Evolutionary conservation across 73 alveolate genomes (phyloP).

Genomic region (Durusdinium trenchii): DNA sequence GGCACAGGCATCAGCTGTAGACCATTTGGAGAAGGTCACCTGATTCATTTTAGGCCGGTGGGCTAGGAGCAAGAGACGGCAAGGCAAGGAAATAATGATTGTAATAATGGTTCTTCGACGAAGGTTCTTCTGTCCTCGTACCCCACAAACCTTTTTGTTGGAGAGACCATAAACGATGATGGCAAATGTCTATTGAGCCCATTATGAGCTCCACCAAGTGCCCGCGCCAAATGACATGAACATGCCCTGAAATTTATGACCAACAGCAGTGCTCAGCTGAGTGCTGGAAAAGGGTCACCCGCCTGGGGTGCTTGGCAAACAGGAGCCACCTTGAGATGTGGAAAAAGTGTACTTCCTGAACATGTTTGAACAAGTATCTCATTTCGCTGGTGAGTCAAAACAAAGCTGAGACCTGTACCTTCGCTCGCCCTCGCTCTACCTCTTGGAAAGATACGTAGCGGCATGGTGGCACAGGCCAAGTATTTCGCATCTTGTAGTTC

Average conservation of each 20-base stretch:
- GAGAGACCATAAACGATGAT: too few species aligned
- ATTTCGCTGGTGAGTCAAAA: neutral
- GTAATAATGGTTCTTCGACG: too few species aligned
- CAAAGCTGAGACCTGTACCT: neutral
- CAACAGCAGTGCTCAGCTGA: too few species aligned
- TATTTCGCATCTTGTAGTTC: conserved; percentile 88
- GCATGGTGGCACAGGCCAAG: conserved; percentile 50
- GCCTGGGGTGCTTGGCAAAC: conserved; percentile 64
- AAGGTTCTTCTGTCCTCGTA: too few species aligned
- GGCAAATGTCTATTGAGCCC: too few species aligned
- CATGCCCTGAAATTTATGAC: too few species aligned
- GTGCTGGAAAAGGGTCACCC: too few species aligned
- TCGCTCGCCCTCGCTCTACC: neutral
- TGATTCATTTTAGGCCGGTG: neutral
- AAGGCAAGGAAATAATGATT: too few species aligned
- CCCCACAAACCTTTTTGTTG: too few species aligned
- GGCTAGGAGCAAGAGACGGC: neutral
- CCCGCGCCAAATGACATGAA: too few species aligned
- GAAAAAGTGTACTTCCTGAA: neutral
- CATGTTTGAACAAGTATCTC: neutral
- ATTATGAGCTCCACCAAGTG: too few species aligned
- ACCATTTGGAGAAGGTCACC: conserved; percentile 87
- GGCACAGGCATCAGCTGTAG: conserved; percentile 61
- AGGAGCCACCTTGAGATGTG: conserved; percentile 13
- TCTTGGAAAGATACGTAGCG: conserved; percentile 34